Conservation (phyloP, 805 yeast genomes). For the Maudiozyma turicensis region DNA sequence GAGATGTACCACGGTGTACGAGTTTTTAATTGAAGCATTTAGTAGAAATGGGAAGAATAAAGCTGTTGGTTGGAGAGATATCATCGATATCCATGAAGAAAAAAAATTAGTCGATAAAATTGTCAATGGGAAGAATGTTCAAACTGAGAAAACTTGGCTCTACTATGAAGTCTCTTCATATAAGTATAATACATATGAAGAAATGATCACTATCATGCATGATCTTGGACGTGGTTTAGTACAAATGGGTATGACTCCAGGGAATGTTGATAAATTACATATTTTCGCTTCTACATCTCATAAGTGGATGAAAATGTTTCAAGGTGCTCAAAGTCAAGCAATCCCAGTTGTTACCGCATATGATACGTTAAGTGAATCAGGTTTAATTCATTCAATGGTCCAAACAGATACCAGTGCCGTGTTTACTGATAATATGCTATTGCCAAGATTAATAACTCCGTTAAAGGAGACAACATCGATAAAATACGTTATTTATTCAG, state of each 20-base stretch:
- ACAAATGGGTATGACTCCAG: conserved; percentile 56
- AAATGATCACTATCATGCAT: conserved; percentile 41
- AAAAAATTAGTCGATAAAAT: conserved; percentile 62
- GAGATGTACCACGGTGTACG: conserved; percentile 61
- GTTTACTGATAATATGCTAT: conserved; percentile 73
- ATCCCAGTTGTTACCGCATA: conserved; percentile 95
- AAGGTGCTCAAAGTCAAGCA: conserved; percentile 67
- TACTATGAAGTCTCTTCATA: conserved; percentile 73
- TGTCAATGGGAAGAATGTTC: conserved; percentile 63
- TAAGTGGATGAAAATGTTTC: conserved; percentile 82
- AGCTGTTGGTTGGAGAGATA: conserved; percentile 72
- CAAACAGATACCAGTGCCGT: conserved; percentile 73
- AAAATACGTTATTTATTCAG: conserved; percentile 63
- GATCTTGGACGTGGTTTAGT: conserved; percentile 67
- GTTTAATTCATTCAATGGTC: conserved; percentile 73
- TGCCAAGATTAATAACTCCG: conserved; percentile 61
- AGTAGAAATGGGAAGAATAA: conserved; percentile 41
- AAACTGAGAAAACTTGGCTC: conserved; percentile 78
- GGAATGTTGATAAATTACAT: conserved; percentile 49
- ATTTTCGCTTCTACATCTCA: conserved; percentile 85
- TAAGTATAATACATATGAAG: conserved; percentile 50
- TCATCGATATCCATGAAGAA: conserved; percentile 66
- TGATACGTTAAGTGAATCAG: conserved; percentile 85
- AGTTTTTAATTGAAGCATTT: conserved; percentile 54
- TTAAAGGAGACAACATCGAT: conserved; percentile 52